Evolutionary conservation across 305 asterid genomes (phyloP).

Genomic region (Lippia alba): DNA sequence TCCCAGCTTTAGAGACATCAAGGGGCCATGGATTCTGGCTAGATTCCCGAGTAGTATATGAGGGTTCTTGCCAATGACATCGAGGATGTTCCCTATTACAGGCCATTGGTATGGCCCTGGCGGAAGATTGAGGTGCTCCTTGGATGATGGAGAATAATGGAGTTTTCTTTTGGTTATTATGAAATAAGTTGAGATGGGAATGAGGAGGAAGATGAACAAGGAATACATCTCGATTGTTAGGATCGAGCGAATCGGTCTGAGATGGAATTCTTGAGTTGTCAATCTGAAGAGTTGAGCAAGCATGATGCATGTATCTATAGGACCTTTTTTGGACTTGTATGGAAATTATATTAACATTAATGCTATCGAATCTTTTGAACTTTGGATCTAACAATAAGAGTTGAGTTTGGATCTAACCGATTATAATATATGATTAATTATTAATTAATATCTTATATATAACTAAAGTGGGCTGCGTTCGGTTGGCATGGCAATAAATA

Average conservation of each 20-base stretch:
- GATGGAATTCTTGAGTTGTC: neutral
- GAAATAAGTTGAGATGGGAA: constrained; percentile 3
- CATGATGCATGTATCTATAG: no score
- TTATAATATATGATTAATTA: no score
- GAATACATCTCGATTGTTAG: neutral
- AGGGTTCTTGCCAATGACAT: constrained; percentile 42
- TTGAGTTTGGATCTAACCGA: no score
- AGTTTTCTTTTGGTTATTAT: neutral
- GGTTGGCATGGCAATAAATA: no score
- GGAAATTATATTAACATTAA: no score
- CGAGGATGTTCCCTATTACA: constrained; percentile 43
- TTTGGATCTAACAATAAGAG: no score
- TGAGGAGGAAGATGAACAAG: neutral
- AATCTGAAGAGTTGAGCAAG: no score
- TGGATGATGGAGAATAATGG: neutral
- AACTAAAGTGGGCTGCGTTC: no score
- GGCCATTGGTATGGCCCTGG: constrained; percentile 56
- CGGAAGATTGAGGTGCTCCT: constrained; percentile 37
- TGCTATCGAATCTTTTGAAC: no score
- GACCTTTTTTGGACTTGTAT: no score
- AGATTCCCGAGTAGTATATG: constrained; percentile 40
- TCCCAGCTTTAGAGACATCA: constrained; percentile 44
- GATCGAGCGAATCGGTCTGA: no score
- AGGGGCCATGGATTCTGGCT: constrained; percentile 43
- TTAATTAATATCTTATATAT: no score